A percentile compares a stretch with the other conserved stretches of the same genome.
Evolutionary conservation across 331 rosid species (phyloP).

Genomic region (Malus hybrid): DNA sequence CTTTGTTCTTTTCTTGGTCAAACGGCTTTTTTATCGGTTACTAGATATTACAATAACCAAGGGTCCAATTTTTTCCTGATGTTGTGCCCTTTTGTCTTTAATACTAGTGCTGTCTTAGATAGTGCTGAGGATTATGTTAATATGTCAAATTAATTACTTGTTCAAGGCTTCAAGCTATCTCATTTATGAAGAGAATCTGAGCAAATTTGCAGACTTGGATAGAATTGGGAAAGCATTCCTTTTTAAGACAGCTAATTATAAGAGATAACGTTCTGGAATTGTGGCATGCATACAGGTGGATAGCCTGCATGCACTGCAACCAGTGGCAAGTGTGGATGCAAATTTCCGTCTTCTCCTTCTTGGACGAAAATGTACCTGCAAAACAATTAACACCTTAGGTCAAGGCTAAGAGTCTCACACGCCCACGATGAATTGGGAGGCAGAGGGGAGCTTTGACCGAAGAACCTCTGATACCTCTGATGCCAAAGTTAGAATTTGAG

Average conservation of each 20-base stretch:
- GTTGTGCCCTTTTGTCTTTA: not conserved
- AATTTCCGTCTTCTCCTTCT: too few relatives aligned
- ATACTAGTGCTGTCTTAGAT: not conserved
- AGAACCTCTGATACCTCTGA: too few relatives aligned
- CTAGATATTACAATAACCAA: not conserved
- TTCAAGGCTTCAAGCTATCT: not conserved
- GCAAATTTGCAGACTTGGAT: not conserved
- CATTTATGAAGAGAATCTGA: not conserved
- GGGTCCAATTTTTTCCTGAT: not conserved
- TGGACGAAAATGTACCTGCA: too few relatives aligned
- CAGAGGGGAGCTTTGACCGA: too few relatives aligned
- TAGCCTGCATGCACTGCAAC: not conserved
- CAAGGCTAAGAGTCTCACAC: too few relatives aligned
- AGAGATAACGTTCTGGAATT: not conserved
- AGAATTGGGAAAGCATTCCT: not conserved
- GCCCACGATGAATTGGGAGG: too few relatives aligned
- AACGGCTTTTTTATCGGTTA: not conserved
- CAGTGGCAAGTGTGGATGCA: not conserved
- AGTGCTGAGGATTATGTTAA: not conserved
- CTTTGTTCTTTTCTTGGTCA: not conserved
- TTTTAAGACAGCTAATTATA: not conserved
- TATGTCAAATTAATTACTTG: not conserved
- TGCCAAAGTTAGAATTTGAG: too few relatives aligned
- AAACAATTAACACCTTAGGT: too few relatives aligned
- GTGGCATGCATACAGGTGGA: not conserved